Conservation (phyloP, 2,329 filamentous ascomycete species). For the Penicillium thymicola region DNA sequence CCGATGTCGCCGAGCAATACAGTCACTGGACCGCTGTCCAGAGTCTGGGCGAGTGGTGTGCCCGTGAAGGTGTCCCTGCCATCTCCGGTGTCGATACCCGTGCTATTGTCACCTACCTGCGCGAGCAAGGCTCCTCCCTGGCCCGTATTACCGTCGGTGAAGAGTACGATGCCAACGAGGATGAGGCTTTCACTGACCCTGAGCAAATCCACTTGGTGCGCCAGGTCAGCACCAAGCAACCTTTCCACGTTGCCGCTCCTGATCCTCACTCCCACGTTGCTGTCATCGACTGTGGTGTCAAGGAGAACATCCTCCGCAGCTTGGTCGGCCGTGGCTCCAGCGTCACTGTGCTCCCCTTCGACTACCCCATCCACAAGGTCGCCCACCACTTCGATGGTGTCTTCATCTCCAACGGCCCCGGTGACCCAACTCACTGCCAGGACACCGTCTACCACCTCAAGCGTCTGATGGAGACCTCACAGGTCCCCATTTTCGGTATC, state of each 20-base stretch:
- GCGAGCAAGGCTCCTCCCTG: slow-evolving; percentile 94
- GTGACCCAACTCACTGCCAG: slow-evolving; percentile 95
- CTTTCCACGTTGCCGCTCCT: slow-evolving; percentile 87
- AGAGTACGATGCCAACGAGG: slow-evolving; percentile 97
- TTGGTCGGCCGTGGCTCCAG: slow-evolving; percentile 87
- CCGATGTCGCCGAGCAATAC: slow-evolving; percentile 89
- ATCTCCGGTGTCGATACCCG: slow-evolving; percentile 97
- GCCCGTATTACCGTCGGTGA: slow-evolving; percentile 93
- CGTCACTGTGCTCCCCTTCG: slow-evolving; percentile 90
- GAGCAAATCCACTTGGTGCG: slow-evolving; percentile 95
- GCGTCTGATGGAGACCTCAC: slow-evolving; percentile 85
- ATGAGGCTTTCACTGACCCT: slow-evolving; percentile 92
- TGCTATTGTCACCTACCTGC: slow-evolving; percentile 90
- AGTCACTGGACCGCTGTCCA: slow-evolving; percentile 99
- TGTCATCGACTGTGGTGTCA: slow-evolving; percentile 95
- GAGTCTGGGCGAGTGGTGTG: slow-evolving; percentile 89
- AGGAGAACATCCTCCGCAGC: slow-evolving; percentile 98
- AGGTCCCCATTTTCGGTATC: slow-evolving; percentile 94
- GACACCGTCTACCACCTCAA: slow-evolving; percentile 89
- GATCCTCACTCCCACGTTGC: slow-evolving; percentile 86
- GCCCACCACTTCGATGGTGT: slow-evolving; percentile 96
- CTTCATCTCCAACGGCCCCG: slow-evolving; percentile 98
- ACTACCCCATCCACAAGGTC: slow-evolving; percentile 98
- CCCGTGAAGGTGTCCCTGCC: slow-evolving; percentile 89
- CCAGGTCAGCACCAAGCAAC: slow-evolving; percentile 95